phyloP scores from a whole-genome alignment of 257 asterid species.

The Anisodus tanguticus region DNA sequence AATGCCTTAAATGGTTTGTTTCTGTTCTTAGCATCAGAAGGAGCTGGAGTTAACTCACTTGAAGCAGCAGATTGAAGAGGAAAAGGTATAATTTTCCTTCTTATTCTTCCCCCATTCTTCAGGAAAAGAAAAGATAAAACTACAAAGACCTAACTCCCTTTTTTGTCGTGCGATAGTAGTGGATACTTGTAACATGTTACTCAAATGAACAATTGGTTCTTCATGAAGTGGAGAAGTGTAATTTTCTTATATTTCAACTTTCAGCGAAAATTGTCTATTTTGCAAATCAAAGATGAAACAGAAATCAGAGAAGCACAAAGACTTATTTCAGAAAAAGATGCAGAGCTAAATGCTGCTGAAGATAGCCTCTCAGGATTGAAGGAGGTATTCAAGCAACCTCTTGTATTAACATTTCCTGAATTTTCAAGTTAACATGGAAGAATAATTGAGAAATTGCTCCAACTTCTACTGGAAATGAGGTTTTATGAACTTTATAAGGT shows the following conservation, averaged over 20 bases:
- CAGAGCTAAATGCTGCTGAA: conserved; percentile 69
- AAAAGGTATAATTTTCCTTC: conserved; percentile 57
- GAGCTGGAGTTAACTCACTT: conserved; percentile 73
- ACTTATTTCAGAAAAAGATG: conserved; percentile 72
- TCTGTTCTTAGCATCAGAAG: conserved; percentile 72
- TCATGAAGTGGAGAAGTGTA: conserved; percentile 15
- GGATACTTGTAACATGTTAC: neutral
- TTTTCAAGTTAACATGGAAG: neutral
- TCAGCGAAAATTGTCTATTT: conserved; percentile 63
- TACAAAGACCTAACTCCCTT: neutral
- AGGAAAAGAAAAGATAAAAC: neutral
- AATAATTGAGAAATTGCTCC: neutral
- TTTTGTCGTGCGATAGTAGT: neutral
- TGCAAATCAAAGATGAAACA: conserved; percentile 74
- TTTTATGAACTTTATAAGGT: neutral
- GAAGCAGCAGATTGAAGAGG: conserved; percentile 83
- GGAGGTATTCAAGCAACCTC: conserved; percentile 58
- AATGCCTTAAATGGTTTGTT: conserved; percentile 28
- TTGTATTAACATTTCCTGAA: conserved; percentile 9
- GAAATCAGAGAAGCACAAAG: conserved; percentile 68
- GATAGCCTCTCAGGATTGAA: conserved; percentile 71
- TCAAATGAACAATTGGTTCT: neutral
- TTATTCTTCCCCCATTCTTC: neutral
- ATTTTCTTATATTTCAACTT: conserved; percentile 40
- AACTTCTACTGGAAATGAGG: neutral